Evolutionary conservation across 1,284 basidiomycete species (phyloP).

Genomic region (Ceratobasidium sp.): DNA sequence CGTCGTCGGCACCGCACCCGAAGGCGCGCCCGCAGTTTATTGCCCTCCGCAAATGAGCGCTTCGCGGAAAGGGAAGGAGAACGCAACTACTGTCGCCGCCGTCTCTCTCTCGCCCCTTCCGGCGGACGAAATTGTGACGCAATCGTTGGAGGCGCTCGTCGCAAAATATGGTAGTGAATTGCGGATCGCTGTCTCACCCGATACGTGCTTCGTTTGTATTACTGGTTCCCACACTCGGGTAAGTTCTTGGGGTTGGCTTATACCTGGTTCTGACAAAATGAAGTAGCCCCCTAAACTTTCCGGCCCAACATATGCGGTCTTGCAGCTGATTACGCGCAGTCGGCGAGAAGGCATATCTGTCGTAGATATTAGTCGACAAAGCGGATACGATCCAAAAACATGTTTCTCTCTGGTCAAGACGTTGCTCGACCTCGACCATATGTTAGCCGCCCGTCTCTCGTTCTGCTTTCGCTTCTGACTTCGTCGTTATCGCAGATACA

Average conservation of each 20-base stretch:
- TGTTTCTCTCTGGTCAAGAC: constrained; percentile 87
- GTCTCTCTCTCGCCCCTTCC: constrained; percentile 61
- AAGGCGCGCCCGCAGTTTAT: constrained; percentile 73
- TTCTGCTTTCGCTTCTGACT: background rate
- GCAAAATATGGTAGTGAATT: constrained; percentile 71
- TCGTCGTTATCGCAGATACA: constrained; percentile 64
- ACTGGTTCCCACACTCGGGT: constrained; percentile 87
- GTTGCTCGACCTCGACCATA: constrained; percentile 75
- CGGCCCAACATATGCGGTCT: constrained; percentile 82
- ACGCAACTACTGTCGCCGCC: constrained; percentile 57
- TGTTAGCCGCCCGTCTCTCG: constrained; percentile 69
- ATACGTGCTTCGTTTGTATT: constrained; percentile 80
- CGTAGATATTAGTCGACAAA: constrained; percentile 79
- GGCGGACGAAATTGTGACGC: constrained; percentile 65
- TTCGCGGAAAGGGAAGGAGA: constrained; percentile 69
- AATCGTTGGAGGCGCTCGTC: constrained; percentile 67
- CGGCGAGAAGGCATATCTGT: constrained; percentile 83
- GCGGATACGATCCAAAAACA: constrained; percentile 91
- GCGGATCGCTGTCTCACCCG: constrained; percentile 79
- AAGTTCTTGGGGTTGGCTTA: constrained; percentile 51
- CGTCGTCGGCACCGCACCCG: constrained; percentile 74
- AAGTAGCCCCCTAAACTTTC: constrained; percentile 80
- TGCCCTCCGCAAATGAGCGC: constrained; percentile 79
- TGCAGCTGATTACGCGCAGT: constrained; percentile 87
- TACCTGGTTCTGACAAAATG: constrained; percentile 43